phyloP scores from a whole-genome alignment of 371 early-diverging fungal species.

The Thermomucor indicae-seudaticae region DNA sequence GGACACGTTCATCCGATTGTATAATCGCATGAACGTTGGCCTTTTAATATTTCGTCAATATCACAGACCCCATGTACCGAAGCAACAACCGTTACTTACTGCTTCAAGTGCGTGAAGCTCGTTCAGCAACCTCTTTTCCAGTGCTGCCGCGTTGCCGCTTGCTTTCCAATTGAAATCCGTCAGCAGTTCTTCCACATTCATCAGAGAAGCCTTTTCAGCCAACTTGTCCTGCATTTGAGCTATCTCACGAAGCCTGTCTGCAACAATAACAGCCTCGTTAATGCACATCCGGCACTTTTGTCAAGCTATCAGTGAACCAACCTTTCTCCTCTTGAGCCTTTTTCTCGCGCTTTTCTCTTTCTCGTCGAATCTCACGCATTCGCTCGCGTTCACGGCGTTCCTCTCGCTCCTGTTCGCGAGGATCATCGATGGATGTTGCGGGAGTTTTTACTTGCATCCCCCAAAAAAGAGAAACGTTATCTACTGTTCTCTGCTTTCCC shows the following conservation, averaged over 20 bases:
- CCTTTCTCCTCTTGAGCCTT: slow-evolving; percentile 26
- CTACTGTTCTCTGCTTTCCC: not conserved
- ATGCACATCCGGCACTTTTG: not conserved
- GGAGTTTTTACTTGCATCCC: not conserved
- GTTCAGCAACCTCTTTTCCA: slow-evolving; percentile 58
- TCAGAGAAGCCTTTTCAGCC: slow-evolving; percentile 48
- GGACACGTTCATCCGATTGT: slow-evolving; percentile 85
- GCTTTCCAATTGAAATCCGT: slow-evolving; percentile 75
- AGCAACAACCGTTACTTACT: slow-evolving; percentile 47
- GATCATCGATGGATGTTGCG: not conserved
- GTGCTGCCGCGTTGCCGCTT: slow-evolving; percentile 68
- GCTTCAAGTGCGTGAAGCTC: slow-evolving; percentile 75
- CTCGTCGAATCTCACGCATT: slow-evolving; percentile 29
- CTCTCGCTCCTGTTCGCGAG: slow-evolving; percentile 7
- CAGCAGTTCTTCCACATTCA: slow-evolving; percentile 61
- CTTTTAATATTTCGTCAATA: slow-evolving; percentile 23
- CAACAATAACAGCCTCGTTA: not conserved
- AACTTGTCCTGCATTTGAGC: slow-evolving; percentile 42
- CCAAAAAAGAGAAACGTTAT: not conserved
- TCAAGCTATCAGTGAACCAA: not conserved
- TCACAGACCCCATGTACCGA: not conserved
- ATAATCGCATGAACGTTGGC: slow-evolving; percentile 92
- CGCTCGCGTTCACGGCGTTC: slow-evolving; percentile 35
- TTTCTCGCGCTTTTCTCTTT: slow-evolving; percentile 37
- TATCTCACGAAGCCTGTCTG: slow-evolving; percentile 29